Evolutionary conservation across 1,284 basidiomycete genomes (phyloP), one percentile per base, ranked within the genome.

Genomic region (Cystobasidium pallidum): DNA sequence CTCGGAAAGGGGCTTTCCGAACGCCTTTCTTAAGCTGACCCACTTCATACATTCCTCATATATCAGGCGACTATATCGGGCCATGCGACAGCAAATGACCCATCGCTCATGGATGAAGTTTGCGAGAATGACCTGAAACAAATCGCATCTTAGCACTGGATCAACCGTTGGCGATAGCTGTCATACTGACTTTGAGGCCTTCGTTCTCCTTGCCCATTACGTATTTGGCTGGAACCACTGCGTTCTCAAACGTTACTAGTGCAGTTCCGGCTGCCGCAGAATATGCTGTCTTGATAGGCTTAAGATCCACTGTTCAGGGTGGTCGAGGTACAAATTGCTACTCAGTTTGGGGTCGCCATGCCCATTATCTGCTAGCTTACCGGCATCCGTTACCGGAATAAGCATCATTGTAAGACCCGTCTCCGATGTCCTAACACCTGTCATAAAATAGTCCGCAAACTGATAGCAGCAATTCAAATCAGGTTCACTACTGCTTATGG

Each of bases 391-490:
- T 28, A 81, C 80, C 3, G 80, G 80, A 34, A 77, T 87, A 55
- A 94, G 84, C 75, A 96, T 88, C 74, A 92, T 90, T 3, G 91
- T 91, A 74, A 93, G 87, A 32, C 93, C 92, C 74, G 90, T 87
- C 81, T 91, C 84, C 28, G 81, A 54, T 2, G 73, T 77, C 68
- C 75, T 74, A 67, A 75, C 74, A n/a, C 73, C 76, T 28, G 74
- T 73, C 34, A 62, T 67, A 71, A 77, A 78, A 64, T 77, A 75
- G 67, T 65, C 62, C 15, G 62, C 62, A 26, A 47, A 65, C 62
- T 61, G 13, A 76, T 76, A 47, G 49, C 49, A 47, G n/a, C n/a
- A n/a, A n/a, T n/a, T n/a, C n/a, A n/a, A n/a, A n/a, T n/a, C n/a
- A n/a, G n/a, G n/a, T n/a, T n/a, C n/a, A n/a, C n/a, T n/a, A n/a